phyloP scores from a whole-genome alignment of 495 filamentous ascomycete species.

The Stereocaulon alpinum region DNA sequence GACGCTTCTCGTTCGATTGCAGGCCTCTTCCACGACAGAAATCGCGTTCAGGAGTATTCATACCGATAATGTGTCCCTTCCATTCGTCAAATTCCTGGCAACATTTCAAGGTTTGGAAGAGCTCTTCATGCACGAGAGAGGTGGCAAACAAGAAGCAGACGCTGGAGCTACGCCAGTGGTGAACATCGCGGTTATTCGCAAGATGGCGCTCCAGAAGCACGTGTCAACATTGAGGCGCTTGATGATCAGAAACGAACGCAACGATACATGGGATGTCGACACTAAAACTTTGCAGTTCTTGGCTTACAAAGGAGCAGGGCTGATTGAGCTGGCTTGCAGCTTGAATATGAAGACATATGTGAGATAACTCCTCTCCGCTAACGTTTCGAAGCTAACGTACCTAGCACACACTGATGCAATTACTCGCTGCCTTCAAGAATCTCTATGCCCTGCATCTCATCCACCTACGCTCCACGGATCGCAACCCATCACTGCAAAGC shows the following conservation, averaged over 20 bases:
- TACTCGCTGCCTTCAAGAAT: conserved; percentile 32
- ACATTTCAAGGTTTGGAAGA: conserved; percentile 42
- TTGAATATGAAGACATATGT: conserved; percentile 42
- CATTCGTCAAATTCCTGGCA: conserved; percentile 40
- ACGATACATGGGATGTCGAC: conserved; percentile 44
- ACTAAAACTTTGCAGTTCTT: conserved; percentile 38
- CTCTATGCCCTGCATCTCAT: conserved; percentile 45
- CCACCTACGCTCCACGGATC: conserved; percentile 40
- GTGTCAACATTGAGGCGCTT: conserved; percentile 20
- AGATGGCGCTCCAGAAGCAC: conserved; percentile 31
- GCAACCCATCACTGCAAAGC: conserved; percentile 32
- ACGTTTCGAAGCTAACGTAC: conserved; percentile 2
- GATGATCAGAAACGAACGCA: conserved; percentile 31
- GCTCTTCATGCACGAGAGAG: conserved; percentile 48
- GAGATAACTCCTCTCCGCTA: conserved; percentile 20
- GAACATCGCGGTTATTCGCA: conserved; percentile 43
- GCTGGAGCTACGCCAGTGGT: conserved; percentile 37
- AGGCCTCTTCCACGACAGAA: conserved; percentile 31
- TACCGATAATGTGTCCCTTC: conserved; percentile 47
- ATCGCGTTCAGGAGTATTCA: conserved; percentile 45
- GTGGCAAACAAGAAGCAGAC: conserved; percentile 37
- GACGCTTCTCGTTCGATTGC: conserved; percentile 40
- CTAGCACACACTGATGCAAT: conserved; percentile 45
- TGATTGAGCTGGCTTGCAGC: conserved; percentile 45
- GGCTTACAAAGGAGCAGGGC: conserved; percentile 32